A percentile compares a stretch with the other conserved stretches of the same genome.
Conservation (phyloP, 208 protist genomes). For the Trypanosoma congolense region DNA sequence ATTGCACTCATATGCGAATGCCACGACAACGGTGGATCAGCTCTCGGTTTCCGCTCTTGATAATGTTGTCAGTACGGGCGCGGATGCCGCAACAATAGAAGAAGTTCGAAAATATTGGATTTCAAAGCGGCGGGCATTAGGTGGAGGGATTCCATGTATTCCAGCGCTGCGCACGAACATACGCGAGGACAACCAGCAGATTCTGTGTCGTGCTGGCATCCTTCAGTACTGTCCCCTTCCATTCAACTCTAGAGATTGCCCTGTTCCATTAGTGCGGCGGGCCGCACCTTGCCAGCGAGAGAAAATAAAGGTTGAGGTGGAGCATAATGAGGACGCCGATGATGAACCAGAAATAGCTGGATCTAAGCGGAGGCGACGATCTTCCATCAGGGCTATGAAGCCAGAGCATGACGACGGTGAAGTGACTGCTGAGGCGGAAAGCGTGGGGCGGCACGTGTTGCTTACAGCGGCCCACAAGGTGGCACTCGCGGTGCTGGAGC, state of each 20-base stretch:
- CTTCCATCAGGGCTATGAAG: neutral
- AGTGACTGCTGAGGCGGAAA: conserved; percentile 2
- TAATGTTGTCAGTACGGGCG: conserved; percentile 14
- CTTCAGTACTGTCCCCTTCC: conserved; percentile 77
- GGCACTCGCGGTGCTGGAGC: conserved; percentile 34
- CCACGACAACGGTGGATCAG: conserved; percentile 49
- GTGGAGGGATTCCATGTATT: conserved; percentile 57
- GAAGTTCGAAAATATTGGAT: conserved; percentile 75
- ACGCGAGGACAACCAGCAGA: conserved; percentile 55
- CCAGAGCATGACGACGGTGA: neutral
- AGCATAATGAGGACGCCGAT: neutral
- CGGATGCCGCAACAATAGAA: conserved; percentile 31
- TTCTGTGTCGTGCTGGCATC: conserved; percentile 40
- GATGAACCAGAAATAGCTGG: neutral
- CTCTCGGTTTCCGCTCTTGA: conserved; percentile 22
- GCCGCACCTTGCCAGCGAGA: neutral
- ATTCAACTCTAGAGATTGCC: conserved; percentile 78
- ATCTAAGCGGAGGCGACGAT: conserved; percentile 9
- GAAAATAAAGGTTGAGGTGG: neutral
- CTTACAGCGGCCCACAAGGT: conserved; percentile 20
- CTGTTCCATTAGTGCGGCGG: conserved; percentile 36
- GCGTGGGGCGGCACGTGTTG: conserved; percentile 5
- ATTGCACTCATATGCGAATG: conserved; percentile 31
- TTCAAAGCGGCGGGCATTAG: conserved; percentile 40
- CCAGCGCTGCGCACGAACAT: conserved; percentile 45